These are phyloP conservation scores for Globisporangium viniferum DNA, from an alignment of 352 stramenopile genomes.

Conservation along the genomic window DNA sequence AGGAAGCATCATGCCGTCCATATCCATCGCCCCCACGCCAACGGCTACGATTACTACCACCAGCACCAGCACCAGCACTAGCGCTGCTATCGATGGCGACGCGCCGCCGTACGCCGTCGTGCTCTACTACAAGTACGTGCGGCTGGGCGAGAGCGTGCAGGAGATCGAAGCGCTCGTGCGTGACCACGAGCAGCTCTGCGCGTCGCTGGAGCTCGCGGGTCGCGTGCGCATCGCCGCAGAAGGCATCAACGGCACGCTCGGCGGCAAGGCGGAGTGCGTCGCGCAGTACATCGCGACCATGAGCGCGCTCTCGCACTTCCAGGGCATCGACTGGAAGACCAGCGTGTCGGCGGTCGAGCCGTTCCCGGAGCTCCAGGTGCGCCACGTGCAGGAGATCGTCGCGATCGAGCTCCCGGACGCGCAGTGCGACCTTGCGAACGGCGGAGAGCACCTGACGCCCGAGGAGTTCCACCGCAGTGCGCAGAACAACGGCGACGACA, in stretches of 20 bases:
- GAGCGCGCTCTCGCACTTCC: conserved; percentile 27
- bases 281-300: conserved; percentile 67
- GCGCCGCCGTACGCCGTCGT: conserved; percentile 47
- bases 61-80: not conserved
- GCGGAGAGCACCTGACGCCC: conserved; percentile 58
- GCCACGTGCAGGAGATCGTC: conserved; percentile 69
- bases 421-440: conserved; percentile 39
- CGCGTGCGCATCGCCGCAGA: conserved; percentile 79
- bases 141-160: conserved; percentile 39
- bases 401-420: conserved; percentile 62
- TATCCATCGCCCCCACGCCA: not conserved
- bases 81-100: not conserved
- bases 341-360: conserved; percentile 42
- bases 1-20: not conserved
- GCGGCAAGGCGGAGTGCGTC: conserved; percentile 35
- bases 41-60: too few relatives aligned
- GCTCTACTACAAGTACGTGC: conserved; percentile 86
- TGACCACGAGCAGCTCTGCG: conserved; percentile 48
- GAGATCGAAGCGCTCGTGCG: conserved; percentile 35
- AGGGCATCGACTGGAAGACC: conserved; percentile 84
- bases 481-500: conserved; percentile 16
- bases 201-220: conserved; percentile 50
- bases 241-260: conserved; percentile 86
- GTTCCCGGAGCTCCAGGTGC: conserved; percentile 71
- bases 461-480: conserved; percentile 53